Conservation (phyloP, 495 filamentous ascomycete genomes). For the Sphaerosporella brunnea region DNA sequence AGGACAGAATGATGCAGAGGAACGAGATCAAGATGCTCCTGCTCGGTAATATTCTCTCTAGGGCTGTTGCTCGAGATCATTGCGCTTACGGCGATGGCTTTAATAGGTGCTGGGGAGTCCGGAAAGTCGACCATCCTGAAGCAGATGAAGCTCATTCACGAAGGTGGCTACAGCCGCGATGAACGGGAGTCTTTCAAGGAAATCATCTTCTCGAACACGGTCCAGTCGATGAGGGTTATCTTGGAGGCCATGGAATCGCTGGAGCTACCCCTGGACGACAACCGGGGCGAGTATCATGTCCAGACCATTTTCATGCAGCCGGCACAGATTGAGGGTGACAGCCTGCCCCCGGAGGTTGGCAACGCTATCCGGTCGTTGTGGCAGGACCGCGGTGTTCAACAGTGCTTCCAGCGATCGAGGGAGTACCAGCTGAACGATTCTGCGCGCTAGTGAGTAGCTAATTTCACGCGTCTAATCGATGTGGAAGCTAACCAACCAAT, state of each 20-base stretch:
- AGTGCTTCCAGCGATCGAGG: slow-evolving; percentile 82
- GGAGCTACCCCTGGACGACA: slow-evolving; percentile 74
- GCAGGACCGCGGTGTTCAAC: slow-evolving; percentile 87
- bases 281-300: slow-evolving; percentile 76
- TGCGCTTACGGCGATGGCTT: slow-evolving; percentile 3
- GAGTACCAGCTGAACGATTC: slow-evolving; percentile 98
- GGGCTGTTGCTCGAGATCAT: not conserved
- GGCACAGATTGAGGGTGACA: slow-evolving; percentile 86
- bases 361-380: slow-evolving; percentile 83
- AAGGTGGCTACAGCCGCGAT: slow-evolving; percentile 61
- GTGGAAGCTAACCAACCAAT: slow-evolving; percentile 1
- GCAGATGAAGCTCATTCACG: slow-evolving; percentile 92
- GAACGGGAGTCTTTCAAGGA: slow-evolving; percentile 79
- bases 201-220: slow-evolving; percentile 96
- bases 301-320: slow-evolving; percentile 95
- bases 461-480: too few species aligned
- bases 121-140: slow-evolving; percentile 98
- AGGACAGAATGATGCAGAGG: slow-evolving; percentile 85
- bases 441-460: slow-evolving; percentile 87
- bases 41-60: slow-evolving; percentile 52
- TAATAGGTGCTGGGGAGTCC: slow-evolving; percentile 89
- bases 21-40: slow-evolving; percentile 99
- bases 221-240: slow-evolving; percentile 91
- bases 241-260: slow-evolving; percentile 91
- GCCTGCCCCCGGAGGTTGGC: slow-evolving; percentile 83